Percentiles rank a stretch among this genome's conserved stretches.
Evolutionary conservation across 148 eudicot species (phyloP).

Genomic region (Fallopia convolvulus): DNA sequence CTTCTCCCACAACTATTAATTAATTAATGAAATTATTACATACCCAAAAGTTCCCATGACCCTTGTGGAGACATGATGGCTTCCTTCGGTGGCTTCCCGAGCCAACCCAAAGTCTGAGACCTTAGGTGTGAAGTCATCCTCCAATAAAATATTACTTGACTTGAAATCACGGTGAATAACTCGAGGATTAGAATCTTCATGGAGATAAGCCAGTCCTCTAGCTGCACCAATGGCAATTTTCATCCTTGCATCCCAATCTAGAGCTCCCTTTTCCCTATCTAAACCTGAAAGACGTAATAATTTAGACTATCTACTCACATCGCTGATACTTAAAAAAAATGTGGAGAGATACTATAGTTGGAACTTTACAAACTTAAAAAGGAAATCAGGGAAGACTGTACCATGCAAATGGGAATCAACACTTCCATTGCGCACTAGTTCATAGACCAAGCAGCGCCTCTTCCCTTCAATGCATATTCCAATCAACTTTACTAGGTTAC

Average conservation of each 20-base stretch:
- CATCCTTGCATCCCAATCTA: constrained; percentile 94
- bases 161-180: constrained; percentile 97
- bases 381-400: constrained; percentile 19
- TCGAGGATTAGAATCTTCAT: constrained; percentile 98
- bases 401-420: constrained; percentile 99
- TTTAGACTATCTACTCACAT: neutral
- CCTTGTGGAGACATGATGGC: constrained; percentile 88
- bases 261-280: constrained; percentile 57
- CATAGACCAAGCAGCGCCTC: constrained; percentile 86
- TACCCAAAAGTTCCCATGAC: constrained; percentile 99
- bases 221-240: constrained; percentile 99
- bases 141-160: constrained; percentile 88
- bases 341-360: neutral
- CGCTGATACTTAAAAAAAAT: neutral
- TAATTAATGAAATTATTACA: constrained; percentile 6
- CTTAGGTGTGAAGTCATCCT: constrained; percentile 92
- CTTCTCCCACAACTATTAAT: neutral
- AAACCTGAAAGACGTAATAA: constrained; percentile 33
- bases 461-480: constrained; percentile 91
- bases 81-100: constrained; percentile 97
- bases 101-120: constrained; percentile 99
- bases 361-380: neutral
- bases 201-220: constrained; percentile 96
- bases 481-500: constrained; percentile 91
- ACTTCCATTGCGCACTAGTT: constrained; percentile 87